These are phyloP conservation scores for Solanum appendiculatum DNA, from an alignment of 257 asterid species.

Conservation along the genomic window DNA sequence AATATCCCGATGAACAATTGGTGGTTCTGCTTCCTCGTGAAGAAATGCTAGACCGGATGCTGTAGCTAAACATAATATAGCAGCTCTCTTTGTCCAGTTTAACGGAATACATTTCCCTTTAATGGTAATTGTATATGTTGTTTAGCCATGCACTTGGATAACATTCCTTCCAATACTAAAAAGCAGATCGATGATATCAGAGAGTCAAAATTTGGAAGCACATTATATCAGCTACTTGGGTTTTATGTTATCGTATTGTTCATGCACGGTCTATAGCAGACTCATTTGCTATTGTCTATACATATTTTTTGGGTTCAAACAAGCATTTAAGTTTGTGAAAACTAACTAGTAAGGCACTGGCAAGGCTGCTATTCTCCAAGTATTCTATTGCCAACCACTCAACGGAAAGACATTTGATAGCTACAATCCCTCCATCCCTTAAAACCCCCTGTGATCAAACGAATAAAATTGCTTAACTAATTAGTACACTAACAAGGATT, in stretches of 20 bases:
- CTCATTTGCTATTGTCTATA: neutral
- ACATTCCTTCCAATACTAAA: neutral
- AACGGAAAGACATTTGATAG: slow-evolving; percentile 69
- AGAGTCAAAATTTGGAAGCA: neutral
- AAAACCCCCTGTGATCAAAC: slow-evolving; percentile 49
- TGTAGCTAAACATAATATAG: slow-evolving; percentile 61
- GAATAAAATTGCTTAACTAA: neutral
- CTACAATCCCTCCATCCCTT: slow-evolving; percentile 68
- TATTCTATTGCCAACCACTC: slow-evolving; percentile 46
- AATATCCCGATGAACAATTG: slow-evolving; percentile 80
- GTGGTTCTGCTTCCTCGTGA: slow-evolving; percentile 67
- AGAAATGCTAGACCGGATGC: slow-evolving; percentile 82
- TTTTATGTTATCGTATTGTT: neutral
- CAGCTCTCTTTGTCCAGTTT: slow-evolving; percentile 59
- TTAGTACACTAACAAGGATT: neutral
- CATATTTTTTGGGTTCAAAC: neutral
- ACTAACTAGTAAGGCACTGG: slow-evolving; percentile 62
- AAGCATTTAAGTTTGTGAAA: neutral
- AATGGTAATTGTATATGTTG: neutral
- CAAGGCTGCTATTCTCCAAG: slow-evolving; percentile 78
- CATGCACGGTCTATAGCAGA: neutral
- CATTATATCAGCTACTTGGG: neutral
- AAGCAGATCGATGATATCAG: neutral
- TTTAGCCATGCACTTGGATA: neutral
- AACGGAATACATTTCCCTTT: slow-evolving; percentile 25